These are phyloP conservation scores for Amylocarpus encephaloides DNA, from an alignment of 2,329 filamentous ascomycete genomes.

Conservation along the genomic window DNA sequence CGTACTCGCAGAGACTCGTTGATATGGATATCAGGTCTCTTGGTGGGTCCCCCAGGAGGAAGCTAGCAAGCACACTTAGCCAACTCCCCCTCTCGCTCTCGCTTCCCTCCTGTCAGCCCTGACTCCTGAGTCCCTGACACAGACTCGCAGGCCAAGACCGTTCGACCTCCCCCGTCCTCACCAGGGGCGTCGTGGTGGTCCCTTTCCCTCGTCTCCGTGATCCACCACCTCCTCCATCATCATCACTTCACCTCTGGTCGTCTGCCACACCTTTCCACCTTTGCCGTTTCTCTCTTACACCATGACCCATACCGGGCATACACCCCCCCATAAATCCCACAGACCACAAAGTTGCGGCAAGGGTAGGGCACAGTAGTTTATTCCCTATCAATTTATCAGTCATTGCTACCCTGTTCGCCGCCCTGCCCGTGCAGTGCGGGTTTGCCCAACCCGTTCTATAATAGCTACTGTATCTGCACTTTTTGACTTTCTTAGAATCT, in stretches of 20 bases:
- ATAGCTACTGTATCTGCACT: constrained; percentile 20
- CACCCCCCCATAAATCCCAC: constrained; percentile 2
- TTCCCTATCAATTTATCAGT: constrained; percentile 11
- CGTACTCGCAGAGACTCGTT: neutral
- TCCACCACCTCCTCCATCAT: neutral
- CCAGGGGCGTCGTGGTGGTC: neutral
- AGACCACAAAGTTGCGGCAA: constrained; percentile 14
- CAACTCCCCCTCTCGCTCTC: neutral
- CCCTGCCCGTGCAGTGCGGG: constrained; percentile 18
- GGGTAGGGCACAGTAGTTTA: constrained; percentile 11
- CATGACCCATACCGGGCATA: too few relatives aligned
- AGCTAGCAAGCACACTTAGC: too few relatives aligned
- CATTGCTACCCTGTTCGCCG: neutral
- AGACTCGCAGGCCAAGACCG: too few relatives aligned
- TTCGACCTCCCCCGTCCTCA: neutral
- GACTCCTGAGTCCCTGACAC: too few relatives aligned
- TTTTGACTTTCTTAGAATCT: constrained; percentile 10
- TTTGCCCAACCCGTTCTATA: constrained; percentile 19
- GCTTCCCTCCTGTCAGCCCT: too few relatives aligned
- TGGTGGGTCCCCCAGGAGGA: neutral
- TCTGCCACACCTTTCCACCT: constrained; percentile 7
- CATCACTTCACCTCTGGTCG: neutral
- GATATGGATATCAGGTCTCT: neutral
- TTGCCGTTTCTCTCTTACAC: constrained; percentile 7
- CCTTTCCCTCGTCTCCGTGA: neutral